Base-by-base conservation (phyloP, 192 early-diverging fungal genomes). In the Coemansia sp. region DNA sequence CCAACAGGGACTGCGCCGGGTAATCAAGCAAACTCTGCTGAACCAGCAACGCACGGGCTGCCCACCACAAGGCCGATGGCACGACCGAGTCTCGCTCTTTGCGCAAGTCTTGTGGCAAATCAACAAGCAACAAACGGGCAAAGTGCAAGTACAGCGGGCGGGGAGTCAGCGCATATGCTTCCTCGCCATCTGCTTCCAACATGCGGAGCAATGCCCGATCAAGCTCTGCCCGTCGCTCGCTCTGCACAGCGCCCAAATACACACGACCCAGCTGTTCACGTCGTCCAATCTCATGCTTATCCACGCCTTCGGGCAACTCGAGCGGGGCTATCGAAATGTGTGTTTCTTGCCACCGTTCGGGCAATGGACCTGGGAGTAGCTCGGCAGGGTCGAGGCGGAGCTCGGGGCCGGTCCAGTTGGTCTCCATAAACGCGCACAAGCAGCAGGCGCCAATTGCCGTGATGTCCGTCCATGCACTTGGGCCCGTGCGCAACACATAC, bases 321-420 rank as follows among this genome's bases (percentile, higher is more conserved):
- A 51, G 16, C 16, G 58, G 64, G 9, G 60, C 57, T 4, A 64
- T 77, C 4, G 68, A 53, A 35, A 56, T 75, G 58, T 54, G 85
- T 54, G 21, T 51, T 57, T 62, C 80, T 9, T 49, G 37, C 66
- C 61, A 71, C 56, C 55, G 65, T 25, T 61, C 51, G 2, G 68
- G 62, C 35, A 75, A 48, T 19, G 56, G 11, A 9, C 25, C 48
- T 2, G 88, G 88, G 9, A 97, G 65, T 10, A 93, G 48, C 9
- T 83, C 66, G 14, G 74, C 71, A 0, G 87, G 70, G 58, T 90
- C 85, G 7, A 90, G 71, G 9, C 73, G 71, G 10, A 95, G 48
- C 6, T 79, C 66, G 6, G 95, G 95, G 4, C 95, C 95, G 1
- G 95, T 98, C 92, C 92, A 96, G 58, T 85, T 87, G 31, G 83